Conservation (phyloP, 163 green algal species). For the Volvox carteri region DNA sequence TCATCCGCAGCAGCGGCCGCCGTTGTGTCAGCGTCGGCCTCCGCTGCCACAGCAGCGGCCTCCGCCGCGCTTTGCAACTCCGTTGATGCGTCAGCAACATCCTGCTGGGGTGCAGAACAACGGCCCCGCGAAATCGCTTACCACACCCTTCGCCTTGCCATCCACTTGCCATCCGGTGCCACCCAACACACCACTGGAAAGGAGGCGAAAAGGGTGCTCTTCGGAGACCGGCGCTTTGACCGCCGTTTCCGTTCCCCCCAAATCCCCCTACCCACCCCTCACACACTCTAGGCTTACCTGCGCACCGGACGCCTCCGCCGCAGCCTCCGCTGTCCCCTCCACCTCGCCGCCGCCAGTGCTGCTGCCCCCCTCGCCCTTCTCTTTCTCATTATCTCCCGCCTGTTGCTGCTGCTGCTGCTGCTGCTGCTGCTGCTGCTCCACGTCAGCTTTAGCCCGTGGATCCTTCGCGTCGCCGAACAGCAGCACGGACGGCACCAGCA, state of each 20-base stretch:
- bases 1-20: neutral
- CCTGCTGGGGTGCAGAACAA: neutral
- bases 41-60: neutral
- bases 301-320: neutral
- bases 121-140: too few relatives aligned
- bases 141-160: neutral
- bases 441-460: neutral
- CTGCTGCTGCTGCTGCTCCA: neutral
- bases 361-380: neutral
- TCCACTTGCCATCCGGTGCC: too few relatives aligned
- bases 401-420: too few relatives aligned
- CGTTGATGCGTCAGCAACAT: neutral
- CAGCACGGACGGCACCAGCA: slow-evolving; percentile 83
- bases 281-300: neutral
- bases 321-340: neutral
- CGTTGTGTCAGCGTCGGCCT: slow-evolving; percentile 34
- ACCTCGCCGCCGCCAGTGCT: neutral
- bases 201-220: too few relatives aligned
- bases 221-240: too few relatives aligned
- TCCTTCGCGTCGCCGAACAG: slow-evolving; percentile 62
- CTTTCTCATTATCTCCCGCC: neutral
- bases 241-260: too few relatives aligned
- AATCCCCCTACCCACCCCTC: too few relatives aligned
- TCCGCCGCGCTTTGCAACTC: neutral
- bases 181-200: too few relatives aligned